Percentiles rank a stretch among this genome's conserved stretches.
These are phyloP conservation scores for Pseudogymnoascus sp. DNA, from an alignment of 2,329 filamentous ascomycete species.

Conservation along the genomic window DNA sequence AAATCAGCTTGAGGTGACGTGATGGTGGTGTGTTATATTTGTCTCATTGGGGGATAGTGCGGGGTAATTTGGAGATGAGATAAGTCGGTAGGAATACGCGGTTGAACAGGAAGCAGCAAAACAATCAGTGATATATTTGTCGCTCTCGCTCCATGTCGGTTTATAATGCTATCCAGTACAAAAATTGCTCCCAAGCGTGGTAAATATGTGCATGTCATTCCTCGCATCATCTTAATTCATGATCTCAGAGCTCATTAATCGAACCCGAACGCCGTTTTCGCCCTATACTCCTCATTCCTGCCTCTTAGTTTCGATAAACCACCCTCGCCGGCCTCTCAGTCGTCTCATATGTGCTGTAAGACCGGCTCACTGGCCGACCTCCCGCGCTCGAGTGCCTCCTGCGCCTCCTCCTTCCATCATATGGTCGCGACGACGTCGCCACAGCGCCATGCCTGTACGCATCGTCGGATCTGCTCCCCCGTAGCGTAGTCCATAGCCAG, in stretches of 20 bases:
- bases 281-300: background rate
- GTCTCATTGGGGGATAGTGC: slow-evolving; percentile 6
- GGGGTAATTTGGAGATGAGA: slow-evolving; percentile 6
- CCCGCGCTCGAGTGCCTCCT: background rate
- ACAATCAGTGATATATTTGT: slow-evolving; percentile 1
- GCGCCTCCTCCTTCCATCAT: background rate
- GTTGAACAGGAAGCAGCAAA: background rate
- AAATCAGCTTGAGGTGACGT: background rate
- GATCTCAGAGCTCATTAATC: background rate
- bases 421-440: background rate
- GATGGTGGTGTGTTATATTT: background rate
- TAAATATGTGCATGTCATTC: slow-evolving; percentile 2
- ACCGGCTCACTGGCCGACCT: slow-evolving; percentile 1
- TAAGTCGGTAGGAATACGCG: background rate
- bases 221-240: slow-evolving; percentile 1
- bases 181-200: background rate
- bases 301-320: background rate
- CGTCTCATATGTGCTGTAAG: background rate
- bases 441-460: background rate
- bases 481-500: slow-evolving; percentile 1
- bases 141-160: background rate
- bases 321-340: slow-evolving; percentile 1
- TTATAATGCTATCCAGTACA: background rate
- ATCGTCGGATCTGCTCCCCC: background rate
- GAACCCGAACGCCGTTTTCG: background rate